Percentiles rank a stretch among this genome's conserved stretches.
phyloP scores from a whole-genome alignment of 441 rosid genomes.

The Dalechampia spathulata region DNA sequence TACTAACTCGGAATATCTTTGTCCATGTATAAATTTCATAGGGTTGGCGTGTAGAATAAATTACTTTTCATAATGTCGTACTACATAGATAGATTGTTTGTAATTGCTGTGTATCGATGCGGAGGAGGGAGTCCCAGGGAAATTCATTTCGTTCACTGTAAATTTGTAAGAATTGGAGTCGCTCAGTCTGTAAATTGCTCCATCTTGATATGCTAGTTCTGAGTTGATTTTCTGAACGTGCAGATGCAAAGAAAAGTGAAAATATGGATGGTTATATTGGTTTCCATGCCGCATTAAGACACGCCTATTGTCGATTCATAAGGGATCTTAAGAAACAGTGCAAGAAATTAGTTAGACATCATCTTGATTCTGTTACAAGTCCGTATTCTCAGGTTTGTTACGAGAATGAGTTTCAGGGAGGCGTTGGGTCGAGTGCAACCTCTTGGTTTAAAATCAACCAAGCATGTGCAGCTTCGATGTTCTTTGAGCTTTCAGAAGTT shows the following conservation, averaged over 20 bases:
- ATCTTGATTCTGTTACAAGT: conserved; percentile 92
- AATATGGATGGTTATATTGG: conserved; percentile 81
- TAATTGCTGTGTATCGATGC: too few relatives aligned
- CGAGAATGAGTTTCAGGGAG: conserved; percentile 58
- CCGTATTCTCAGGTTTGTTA: conserved; percentile 89
- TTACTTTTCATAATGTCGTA: background rate
- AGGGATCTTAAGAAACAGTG: conserved; percentile 78
- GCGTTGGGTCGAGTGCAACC: conserved; percentile 35
- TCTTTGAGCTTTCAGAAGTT: conserved; percentile 65
- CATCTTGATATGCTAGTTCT: background rate
- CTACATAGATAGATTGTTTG: too few relatives aligned
- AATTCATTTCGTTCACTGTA: background rate
- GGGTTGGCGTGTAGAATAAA: background rate
- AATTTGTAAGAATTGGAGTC: too few relatives aligned
- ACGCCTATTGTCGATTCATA: conserved; percentile 60
- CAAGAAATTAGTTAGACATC: conserved; percentile 83
- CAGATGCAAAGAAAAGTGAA: conserved; percentile 61
- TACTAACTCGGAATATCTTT: background rate
- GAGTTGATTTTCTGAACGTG: conserved; percentile 16
- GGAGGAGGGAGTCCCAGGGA: background rate
- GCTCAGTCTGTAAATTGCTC: too few relatives aligned
- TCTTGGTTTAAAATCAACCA: conserved; percentile 41
- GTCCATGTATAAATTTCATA: background rate
- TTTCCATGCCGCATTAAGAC: conserved; percentile 81
- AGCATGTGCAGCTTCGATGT: conserved; percentile 50